These are phyloP conservation scores for Hypoxylon sp. DNA, from an alignment of 2,329 filamentous ascomycete species.

Conservation along the genomic window DNA sequence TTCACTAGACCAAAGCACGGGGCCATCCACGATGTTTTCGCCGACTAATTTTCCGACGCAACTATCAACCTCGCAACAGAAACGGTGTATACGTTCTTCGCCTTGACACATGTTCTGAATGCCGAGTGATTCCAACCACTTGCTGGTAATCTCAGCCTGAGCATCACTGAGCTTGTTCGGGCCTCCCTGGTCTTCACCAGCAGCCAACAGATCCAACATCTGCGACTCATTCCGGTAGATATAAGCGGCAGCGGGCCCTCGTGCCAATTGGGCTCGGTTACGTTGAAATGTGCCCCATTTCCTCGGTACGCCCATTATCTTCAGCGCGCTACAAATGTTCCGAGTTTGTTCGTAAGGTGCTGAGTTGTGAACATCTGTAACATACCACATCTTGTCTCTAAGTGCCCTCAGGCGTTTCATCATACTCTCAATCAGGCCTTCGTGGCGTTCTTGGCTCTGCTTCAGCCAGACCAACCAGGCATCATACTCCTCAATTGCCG, in stretches of 20 bases:
- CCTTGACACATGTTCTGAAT: slow-evolving; percentile 96
- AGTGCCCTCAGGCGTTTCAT: slow-evolving; percentile 81
- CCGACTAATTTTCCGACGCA: slow-evolving; percentile 89
- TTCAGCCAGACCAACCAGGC: slow-evolving; percentile 88
- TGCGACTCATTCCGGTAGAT: slow-evolving; percentile 87
- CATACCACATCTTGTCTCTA: slow-evolving; percentile 99
- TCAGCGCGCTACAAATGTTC: slow-evolving; percentile 88
- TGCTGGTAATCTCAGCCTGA: slow-evolving; percentile 85
- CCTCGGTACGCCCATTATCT: slow-evolving; percentile 85
- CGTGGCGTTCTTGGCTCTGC: slow-evolving; percentile 84
- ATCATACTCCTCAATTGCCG: slow-evolving; percentile 83
- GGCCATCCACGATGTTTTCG: slow-evolving; percentile 85
- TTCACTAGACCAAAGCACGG: slow-evolving; percentile 92
- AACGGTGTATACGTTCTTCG: slow-evolving; percentile 94
- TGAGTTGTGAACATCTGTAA: slow-evolving; percentile 92
- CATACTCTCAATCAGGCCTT: slow-evolving; percentile 80
- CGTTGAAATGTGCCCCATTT: slow-evolving; percentile 68
- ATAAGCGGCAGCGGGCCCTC: slow-evolving; percentile 70
- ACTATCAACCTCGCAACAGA: slow-evolving; percentile 89
- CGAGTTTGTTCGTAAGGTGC: slow-evolving; percentile 88
- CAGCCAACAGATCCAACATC: slow-evolving; percentile 88
- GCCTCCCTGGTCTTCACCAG: slow-evolving; percentile 85
- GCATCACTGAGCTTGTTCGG: slow-evolving; percentile 97
- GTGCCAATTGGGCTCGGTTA: slow-evolving; percentile 63
- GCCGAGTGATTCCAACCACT: slow-evolving; percentile 85